Evolutionary conservation across 768 basidiomycete species (phyloP).

Genomic region (Zangia roseola): DNA sequence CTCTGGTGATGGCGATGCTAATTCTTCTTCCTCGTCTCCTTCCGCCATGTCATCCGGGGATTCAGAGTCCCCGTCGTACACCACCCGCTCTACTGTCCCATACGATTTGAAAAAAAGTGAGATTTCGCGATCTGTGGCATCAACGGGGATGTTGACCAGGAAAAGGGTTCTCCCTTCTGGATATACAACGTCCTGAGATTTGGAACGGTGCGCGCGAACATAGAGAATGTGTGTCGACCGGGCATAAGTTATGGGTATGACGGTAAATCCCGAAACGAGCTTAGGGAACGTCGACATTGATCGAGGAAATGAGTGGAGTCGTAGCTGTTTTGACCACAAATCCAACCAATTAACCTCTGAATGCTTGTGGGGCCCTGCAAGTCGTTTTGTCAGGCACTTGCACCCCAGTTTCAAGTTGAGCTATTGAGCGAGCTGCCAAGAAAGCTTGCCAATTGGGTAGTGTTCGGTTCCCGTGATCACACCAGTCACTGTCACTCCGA

Average conservation of each 20-base stretch:
- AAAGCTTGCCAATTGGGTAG: no score
- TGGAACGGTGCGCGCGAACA: conserved; percentile 61
- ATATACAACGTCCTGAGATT: conserved; percentile 35
- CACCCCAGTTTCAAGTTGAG: no score
- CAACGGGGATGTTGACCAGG: conserved; percentile 85
- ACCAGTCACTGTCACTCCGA: background rate
- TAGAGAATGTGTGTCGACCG: conserved; percentile 70
- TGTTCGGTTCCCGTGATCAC: no score
- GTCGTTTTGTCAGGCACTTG: no score
- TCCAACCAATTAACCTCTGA: no score
- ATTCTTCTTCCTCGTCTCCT: conserved; percentile 32
- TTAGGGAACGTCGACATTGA: conserved; percentile 24
- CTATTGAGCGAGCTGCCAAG: no score
- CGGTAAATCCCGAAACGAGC: conserved; percentile 32
- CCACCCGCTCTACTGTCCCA: conserved; percentile 75
- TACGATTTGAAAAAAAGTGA: conserved; percentile 71
- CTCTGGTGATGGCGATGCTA: background rate
- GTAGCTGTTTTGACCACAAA: no score
- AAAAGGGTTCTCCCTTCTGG: conserved; percentile 76
- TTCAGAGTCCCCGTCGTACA: conserved; percentile 52
- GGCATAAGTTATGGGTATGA: conserved; percentile 42
- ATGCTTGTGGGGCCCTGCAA: no score
- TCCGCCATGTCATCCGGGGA: conserved; percentile 21
- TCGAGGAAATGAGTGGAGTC: no score
- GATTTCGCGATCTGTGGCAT: conserved; percentile 81